Evolutionary conservation across 768 basidiomycete genomes (phyloP).

Genomic region (Glaciozyma antarctica): DNA sequence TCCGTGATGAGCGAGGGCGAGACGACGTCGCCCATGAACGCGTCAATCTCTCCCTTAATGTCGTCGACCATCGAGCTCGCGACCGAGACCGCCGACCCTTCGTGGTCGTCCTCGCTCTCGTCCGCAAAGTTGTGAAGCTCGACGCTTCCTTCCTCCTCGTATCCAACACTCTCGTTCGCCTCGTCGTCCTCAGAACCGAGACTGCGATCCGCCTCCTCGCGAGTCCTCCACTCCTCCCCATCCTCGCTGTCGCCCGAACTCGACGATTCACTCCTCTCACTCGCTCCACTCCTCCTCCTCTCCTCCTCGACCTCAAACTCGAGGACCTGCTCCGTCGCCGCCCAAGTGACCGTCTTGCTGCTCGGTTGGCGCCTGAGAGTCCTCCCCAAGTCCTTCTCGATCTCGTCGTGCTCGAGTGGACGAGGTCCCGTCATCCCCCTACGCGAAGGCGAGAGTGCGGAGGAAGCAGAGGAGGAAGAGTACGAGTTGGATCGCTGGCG

Average conservation of each 20-base stretch:
- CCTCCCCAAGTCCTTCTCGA: conserved; percentile 18
- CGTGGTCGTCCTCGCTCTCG: conserved; percentile 14
- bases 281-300: conserved; percentile 20
- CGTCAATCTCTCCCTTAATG: conserved; percentile 27
- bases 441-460: conserved; percentile 12
- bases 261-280: not conserved
- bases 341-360: conserved; percentile 32
- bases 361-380: conserved; percentile 18
- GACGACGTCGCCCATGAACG: conserved; percentile 13
- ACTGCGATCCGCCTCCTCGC: not conserved
- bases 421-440: conserved; percentile 25
- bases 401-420: not conserved
- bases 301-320: conserved; percentile 30
- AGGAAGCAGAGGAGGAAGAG: conserved; percentile 5
- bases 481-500: not conserved
- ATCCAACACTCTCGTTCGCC: not conserved
- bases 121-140: conserved; percentile 12
- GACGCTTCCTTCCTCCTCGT: conserved; percentile 27
- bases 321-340: conserved; percentile 31
- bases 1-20: not conserved
- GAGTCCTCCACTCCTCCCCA: conserved; percentile 2
- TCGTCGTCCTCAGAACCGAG: not conserved
- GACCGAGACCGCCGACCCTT: conserved; percentile 4
- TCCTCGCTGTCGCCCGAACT: conserved; percentile 1
- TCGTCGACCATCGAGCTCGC: conserved; percentile 19